Base-by-base conservation (phyloP, 345 rosid species). In the Rhodamnia argentea region DNA sequence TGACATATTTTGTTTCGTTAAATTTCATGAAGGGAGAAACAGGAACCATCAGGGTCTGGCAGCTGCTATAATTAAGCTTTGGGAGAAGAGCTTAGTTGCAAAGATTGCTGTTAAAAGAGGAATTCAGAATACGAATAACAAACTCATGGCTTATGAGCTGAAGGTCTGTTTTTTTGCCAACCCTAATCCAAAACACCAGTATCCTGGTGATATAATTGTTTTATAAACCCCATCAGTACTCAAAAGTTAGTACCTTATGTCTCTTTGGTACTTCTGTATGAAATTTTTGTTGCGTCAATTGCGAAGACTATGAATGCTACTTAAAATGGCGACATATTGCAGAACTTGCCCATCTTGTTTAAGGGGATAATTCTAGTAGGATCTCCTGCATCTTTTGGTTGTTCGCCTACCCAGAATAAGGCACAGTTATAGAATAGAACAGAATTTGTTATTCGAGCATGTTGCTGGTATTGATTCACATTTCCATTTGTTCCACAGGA, bases 11-110 rank as follows among this genome's bases (percentile, higher is more conserved):
- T 88, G 89, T 51, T 37, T 22, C 74, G 83, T 51, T 88, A 74
- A 87, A 86, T 84, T 85, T 84, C 83, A 84, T 85, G 82, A 85
- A 98, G 99, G 99, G 86, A 94, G 98, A 89, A 98, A 98, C 89
- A 95, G 99, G 89, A 93, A 94, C 86, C 99, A 98, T 90, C 99
- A 98, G 89, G 99, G 99, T 47, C 88, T 98, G 90, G 98, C 99
- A 55, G 91, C 89, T 87, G 98, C 99, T 23, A 96, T 95, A 86
- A 89, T 94, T 87, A 92, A 93, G 90, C 91, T 98, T 52, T 96
- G 99, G 99, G 99, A 98, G 95, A 94, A 94, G 91, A 98, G 99
- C 85, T 87, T 91, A 37, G 93, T 95, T 83, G 98, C 88, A 53
- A 98, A 96, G 92, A 93, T 98, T 58, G 99, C 99, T 37, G 98